Evolutionary conservation across 257 asterid species (phyloP).

Genomic region (Nemophila menziesii): DNA sequence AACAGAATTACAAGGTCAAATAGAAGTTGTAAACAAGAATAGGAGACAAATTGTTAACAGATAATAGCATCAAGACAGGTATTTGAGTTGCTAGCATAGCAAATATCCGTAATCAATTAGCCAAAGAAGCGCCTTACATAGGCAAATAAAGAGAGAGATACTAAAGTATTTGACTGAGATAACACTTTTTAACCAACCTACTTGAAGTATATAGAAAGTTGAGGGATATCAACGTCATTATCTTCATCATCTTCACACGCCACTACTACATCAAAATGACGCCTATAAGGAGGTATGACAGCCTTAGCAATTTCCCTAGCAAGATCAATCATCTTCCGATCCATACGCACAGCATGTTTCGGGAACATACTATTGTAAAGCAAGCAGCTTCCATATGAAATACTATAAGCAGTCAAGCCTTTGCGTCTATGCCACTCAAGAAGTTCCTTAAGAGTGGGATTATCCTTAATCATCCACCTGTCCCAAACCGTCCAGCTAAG

Average conservation of each 20-base stretch:
- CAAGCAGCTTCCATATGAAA: slow-evolving; percentile 33
- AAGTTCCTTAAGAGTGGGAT: slow-evolving; percentile 26
- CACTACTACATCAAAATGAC: slow-evolving; percentile 28
- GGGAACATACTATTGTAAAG: slow-evolving; percentile 32
- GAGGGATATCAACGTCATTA: slow-evolving; percentile 30
- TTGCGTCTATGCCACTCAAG: slow-evolving; percentile 26
- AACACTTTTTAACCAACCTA: slow-evolving; percentile 8
- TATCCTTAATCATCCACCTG: slow-evolving; percentile 27
- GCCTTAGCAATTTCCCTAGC: slow-evolving; percentile 27
- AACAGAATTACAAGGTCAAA: background rate
- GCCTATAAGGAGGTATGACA: slow-evolving; percentile 25
- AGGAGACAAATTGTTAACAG: background rate
- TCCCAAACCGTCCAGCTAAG: slow-evolving; percentile 43
- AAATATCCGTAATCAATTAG: background rate
- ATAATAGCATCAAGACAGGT: background rate
- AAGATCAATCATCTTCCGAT: slow-evolving; percentile 23
- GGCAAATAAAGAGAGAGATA: background rate
- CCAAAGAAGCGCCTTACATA: background rate
- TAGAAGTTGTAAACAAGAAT: background rate
- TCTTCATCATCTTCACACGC: slow-evolving; percentile 38
- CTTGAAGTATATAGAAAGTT: slow-evolving; percentile 22
- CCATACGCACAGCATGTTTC: slow-evolving; percentile 31
- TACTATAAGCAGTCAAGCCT: slow-evolving; percentile 30
- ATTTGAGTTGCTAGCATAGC: background rate
- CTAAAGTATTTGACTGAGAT: background rate